A percentile compares a stretch with the other conserved stretches of the same genome.
These are phyloP conservation scores for Maudiozyma serrabonitensis DNA, from an alignment of 805 yeast genomes.

Conservation along the genomic window DNA sequence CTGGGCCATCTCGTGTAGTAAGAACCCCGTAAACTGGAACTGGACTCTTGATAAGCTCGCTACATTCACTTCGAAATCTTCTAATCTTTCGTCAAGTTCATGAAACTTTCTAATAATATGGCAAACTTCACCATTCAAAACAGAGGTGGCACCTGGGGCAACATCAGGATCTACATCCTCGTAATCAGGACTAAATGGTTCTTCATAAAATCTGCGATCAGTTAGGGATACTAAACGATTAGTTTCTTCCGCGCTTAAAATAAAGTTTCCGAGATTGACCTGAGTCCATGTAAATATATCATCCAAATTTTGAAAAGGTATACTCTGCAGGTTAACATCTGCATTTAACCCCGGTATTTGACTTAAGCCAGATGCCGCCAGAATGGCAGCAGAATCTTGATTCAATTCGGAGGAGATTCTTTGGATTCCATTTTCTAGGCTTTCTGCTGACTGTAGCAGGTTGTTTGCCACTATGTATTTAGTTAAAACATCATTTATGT, in stretches of 20 bases:
- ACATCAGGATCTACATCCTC: constrained; percentile 22
- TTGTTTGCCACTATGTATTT: constrained; percentile 23
- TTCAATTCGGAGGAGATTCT: constrained; percentile 23
- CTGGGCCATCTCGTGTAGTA: constrained; percentile 28
- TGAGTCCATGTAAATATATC: constrained; percentile 21
- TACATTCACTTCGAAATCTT: constrained; percentile 30
- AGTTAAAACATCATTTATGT: constrained; percentile 24
- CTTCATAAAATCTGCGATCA: constrained; percentile 25
- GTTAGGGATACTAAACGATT: constrained; percentile 15
- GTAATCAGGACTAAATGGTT: constrained; percentile 24
- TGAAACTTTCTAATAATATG: constrained; percentile 25
- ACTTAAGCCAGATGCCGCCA: constrained; percentile 27
- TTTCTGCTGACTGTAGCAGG: constrained; percentile 19
- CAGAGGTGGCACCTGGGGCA: constrained; percentile 24
- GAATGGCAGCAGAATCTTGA: constrained; percentile 28
- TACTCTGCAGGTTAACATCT: constrained; percentile 25
- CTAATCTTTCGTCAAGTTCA: constrained; percentile 25
- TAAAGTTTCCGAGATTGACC: constrained; percentile 4
- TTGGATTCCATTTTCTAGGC: constrained; percentile 20
- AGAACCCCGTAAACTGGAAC: constrained; percentile 29
- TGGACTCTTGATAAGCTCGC: constrained; percentile 30
- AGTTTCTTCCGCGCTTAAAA: constrained; percentile 12
- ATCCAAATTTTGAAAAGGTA: constrained; percentile 24
- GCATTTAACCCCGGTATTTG: constrained; percentile 24
- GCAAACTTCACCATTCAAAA: constrained; percentile 24